Conservation (phyloP, 2,329 filamentous ascomycete genomes). For the Aspergillus neoniger region DNA sequence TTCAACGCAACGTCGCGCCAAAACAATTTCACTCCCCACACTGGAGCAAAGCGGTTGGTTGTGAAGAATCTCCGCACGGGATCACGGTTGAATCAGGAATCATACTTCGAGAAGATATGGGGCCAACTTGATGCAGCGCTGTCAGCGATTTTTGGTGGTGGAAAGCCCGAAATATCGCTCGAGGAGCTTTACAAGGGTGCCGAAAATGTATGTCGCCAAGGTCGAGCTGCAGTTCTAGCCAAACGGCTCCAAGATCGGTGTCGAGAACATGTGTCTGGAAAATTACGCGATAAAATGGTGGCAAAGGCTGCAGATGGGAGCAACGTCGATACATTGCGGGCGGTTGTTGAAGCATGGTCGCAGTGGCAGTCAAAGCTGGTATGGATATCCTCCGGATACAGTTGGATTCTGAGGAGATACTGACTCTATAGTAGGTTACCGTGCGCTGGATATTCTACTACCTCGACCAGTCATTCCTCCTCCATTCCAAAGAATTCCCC, state of each 20-base stretch:
- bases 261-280: slow-evolving; percentile 61
- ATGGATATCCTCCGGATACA: slow-evolving; percentile 31
- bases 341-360: slow-evolving; percentile 67
- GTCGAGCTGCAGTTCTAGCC: slow-evolving; percentile 68
- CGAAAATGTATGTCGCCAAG: slow-evolving; percentile 85
- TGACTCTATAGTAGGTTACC: slow-evolving; percentile 56
- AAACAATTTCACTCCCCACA: slow-evolving; percentile 67
- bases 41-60: slow-evolving; percentile 80
- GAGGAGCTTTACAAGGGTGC: slow-evolving; percentile 88
- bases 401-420: not conserved
- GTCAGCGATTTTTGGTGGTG: slow-evolving; percentile 68
- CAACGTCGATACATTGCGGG: slow-evolving; percentile 65
- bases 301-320: slow-evolving; percentile 56
- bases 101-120: slow-evolving; percentile 78
- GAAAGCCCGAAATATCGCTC: slow-evolving; percentile 68
- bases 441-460: slow-evolving; percentile 92
- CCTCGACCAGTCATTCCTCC: slow-evolving; percentile 83
- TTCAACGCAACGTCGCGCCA: slow-evolving; percentile 39
- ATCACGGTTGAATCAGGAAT: slow-evolving; percentile 65
- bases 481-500: slow-evolving; percentile 68
- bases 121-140: slow-evolving; percentile 73
- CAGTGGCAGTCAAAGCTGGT: slow-evolving; percentile 78
- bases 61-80: slow-evolving; percentile 83
- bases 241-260: slow-evolving; percentile 66
- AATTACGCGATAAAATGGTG: slow-evolving; percentile 61